phyloP scores from a whole-genome alignment of 306 rosid species.

The Vigna reflexopilosa region DNA sequence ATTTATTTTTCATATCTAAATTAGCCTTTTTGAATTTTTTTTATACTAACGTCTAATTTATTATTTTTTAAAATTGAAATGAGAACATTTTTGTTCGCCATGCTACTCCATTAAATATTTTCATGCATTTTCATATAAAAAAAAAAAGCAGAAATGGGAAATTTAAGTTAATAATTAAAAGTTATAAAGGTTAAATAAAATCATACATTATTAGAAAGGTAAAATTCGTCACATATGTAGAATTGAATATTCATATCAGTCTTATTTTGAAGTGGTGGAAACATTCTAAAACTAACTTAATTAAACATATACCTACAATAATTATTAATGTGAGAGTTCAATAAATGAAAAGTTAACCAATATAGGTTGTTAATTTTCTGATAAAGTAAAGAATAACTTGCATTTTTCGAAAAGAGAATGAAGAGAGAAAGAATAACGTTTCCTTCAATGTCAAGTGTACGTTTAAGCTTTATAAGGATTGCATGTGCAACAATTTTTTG shows the following conservation, averaged over 20 bases:
- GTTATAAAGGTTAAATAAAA: too few relatives aligned
- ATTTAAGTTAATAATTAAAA: too few relatives aligned
- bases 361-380: neutral
- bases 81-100: too few relatives aligned
- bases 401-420: conserved; percentile 22
- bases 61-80: too few relatives aligned
- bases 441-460: conserved; percentile 45
- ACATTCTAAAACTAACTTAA: too few relatives aligned
- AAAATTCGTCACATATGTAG: too few relatives aligned
- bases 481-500: conserved; percentile 49
- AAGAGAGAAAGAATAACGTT: conserved; percentile 24
- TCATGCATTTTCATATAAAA: too few relatives aligned
- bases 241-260: too few relatives aligned
- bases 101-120: too few relatives aligned
- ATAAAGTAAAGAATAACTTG: neutral
- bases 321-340: neutral
- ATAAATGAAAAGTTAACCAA: neutral
- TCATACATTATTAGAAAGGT: too few relatives aligned
- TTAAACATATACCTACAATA: neutral
- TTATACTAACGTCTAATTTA: neutral
- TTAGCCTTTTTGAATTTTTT: neutral
- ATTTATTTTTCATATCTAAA: neutral
- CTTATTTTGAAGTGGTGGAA: too few relatives aligned
- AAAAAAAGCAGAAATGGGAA: too few relatives aligned
- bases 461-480: conserved; percentile 45